These are phyloP conservation scores for Hanseniaspora sp. DNA, from an alignment of 1,139 yeast species.

Conservation along the genomic window DNA sequence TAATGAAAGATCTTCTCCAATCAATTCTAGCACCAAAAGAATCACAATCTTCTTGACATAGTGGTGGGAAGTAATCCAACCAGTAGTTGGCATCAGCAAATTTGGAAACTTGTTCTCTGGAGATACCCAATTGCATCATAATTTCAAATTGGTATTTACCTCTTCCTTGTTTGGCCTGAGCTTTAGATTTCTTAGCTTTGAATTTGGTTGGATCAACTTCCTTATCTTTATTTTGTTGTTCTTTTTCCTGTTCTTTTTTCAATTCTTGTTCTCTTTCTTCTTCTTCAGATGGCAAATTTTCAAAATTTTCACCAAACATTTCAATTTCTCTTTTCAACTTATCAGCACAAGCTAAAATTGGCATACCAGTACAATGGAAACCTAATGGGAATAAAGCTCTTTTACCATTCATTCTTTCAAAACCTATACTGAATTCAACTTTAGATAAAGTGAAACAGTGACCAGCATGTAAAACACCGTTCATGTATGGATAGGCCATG, in stretches of 20 bases:
- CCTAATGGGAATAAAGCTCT: constrained; percentile 92
- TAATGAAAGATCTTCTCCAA: constrained; percentile 94
- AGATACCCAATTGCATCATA: constrained; percentile 85
- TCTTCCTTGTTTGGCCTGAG: constrained; percentile 84
- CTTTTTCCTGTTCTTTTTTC: constrained; percentile 24
- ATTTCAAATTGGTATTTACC: constrained; percentile 92
- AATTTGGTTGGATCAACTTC: constrained; percentile 76
- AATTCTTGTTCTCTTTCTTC: constrained; percentile 41
- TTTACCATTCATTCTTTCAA: constrained; percentile 89
- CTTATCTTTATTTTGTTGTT: constrained; percentile 23
- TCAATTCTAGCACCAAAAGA: constrained; percentile 88
- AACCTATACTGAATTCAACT: constrained; percentile 87
- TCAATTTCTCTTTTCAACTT: constrained; percentile 88
- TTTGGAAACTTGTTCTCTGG: constrained; percentile 67
- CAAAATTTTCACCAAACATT: constrained; percentile 73
- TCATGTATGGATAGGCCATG: constrained; percentile 99
- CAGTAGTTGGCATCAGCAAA: constrained; percentile 86
- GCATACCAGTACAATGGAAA: constrained; percentile 99
- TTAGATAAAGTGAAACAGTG: constrained; percentile 93
- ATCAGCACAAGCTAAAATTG: constrained; percentile 94
- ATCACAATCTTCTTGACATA: constrained; percentile 70
- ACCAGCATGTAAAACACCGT: constrained; percentile 96
- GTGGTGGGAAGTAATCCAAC: constrained; percentile 85
- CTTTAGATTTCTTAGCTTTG: constrained; percentile 84
- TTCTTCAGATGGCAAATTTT: constrained; percentile 52